These are phyloP conservation scores for Tuber aestivum DNA, from an alignment of 495 filamentous ascomycete species.

Conservation along the genomic window DNA sequence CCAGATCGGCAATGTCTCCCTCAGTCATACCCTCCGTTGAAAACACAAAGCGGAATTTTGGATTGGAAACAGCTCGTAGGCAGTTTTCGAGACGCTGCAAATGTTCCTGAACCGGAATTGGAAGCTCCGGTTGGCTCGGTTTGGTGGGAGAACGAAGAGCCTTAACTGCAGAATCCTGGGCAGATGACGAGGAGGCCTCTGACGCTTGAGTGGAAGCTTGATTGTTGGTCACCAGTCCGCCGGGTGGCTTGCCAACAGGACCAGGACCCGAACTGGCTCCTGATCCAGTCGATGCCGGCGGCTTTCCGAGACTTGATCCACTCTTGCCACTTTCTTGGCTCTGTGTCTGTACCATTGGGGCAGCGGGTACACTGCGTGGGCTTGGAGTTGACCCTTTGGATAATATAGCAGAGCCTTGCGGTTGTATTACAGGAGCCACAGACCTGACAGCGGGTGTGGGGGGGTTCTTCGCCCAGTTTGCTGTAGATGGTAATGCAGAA, in stretches of 20 bases:
- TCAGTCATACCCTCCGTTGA: slow-evolving; percentile 48
- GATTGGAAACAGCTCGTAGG: slow-evolving; percentile 53
- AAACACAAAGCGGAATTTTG: slow-evolving; percentile 59
- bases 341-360: slow-evolving; percentile 35
- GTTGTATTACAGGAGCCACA: slow-evolving; percentile 35
- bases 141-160: slow-evolving; percentile 15
- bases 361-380: slow-evolving; percentile 53
- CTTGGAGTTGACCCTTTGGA: slow-evolving; percentile 53
- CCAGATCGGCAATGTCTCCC: slow-evolving; percentile 52
- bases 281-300: slow-evolving; percentile 21
- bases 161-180: slow-evolving; percentile 33
- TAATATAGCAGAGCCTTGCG: slow-evolving; percentile 22
- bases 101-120: slow-evolving; percentile 33
- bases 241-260: slow-evolving; percentile 1
- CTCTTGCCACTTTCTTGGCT: slow-evolving; percentile 36
- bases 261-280: slow-evolving; percentile 19
- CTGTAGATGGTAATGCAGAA: slow-evolving; percentile 82
- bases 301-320: slow-evolving; percentile 27
- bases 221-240: slow-evolving; percentile 12
- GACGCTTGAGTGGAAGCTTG: slow-evolving; percentile 15
- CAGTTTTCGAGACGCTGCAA: slow-evolving; percentile 48
- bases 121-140: slow-evolving; percentile 21
- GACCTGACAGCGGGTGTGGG: slow-evolving; percentile 48
- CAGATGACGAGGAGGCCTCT: slow-evolving; percentile 20
- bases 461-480: slow-evolving; percentile 83